These are phyloP conservation scores for Starmerella kuoi DNA, from an alignment of 805 yeast species.

Conservation along the genomic window DNA sequence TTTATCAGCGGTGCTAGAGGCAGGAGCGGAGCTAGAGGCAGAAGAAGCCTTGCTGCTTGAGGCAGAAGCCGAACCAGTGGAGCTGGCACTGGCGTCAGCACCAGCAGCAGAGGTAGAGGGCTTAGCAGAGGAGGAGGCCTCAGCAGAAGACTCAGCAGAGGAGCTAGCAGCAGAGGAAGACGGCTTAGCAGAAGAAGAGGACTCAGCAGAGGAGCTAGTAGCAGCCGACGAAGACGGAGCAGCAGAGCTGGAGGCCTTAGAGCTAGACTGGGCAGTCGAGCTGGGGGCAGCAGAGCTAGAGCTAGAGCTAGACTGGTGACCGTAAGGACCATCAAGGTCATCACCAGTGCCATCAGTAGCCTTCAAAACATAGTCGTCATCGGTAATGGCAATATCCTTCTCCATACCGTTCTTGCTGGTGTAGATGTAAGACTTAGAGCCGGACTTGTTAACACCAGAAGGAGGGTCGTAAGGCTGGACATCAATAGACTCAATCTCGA, in stretches of 20 bases:
- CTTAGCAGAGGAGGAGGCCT: constrained; percentile 14
- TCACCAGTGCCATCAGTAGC: constrained; percentile 54
- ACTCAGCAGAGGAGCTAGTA: constrained; percentile 8
- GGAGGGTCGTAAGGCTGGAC: constrained; percentile 70
- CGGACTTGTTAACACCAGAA: constrained; percentile 35
- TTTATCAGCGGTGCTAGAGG: not conserved
- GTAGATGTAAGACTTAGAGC: constrained; percentile 43
- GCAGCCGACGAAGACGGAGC: constrained; percentile 14
- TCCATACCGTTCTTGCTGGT: constrained; percentile 36
- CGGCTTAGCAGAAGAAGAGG: constrained; percentile 7
- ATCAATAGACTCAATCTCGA: constrained; percentile 45
- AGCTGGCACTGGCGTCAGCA: not conserved
- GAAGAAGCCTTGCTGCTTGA: constrained; percentile 2
- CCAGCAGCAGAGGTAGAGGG: constrained; percentile 4
- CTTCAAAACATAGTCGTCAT: constrained; percentile 48
- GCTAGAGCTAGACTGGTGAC: constrained; percentile 10
- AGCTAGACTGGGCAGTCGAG: constrained; percentile 12
- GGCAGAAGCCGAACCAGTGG: constrained; percentile 1
- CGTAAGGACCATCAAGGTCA: constrained; percentile 30
- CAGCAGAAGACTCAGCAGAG: constrained; percentile 9
- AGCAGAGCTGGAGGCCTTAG: constrained; percentile 4
- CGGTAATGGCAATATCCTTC: constrained; percentile 46
- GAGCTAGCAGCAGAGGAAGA: constrained; percentile 17
- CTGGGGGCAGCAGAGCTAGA: constrained; percentile 9
- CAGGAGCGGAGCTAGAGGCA: not conserved